A percentile compares a stretch with the other conserved stretches of the same genome.
These are phyloP conservation scores for Penicillium italicum DNA, from an alignment of 2,329 filamentous ascomycete genomes.

Conservation along the genomic window DNA sequence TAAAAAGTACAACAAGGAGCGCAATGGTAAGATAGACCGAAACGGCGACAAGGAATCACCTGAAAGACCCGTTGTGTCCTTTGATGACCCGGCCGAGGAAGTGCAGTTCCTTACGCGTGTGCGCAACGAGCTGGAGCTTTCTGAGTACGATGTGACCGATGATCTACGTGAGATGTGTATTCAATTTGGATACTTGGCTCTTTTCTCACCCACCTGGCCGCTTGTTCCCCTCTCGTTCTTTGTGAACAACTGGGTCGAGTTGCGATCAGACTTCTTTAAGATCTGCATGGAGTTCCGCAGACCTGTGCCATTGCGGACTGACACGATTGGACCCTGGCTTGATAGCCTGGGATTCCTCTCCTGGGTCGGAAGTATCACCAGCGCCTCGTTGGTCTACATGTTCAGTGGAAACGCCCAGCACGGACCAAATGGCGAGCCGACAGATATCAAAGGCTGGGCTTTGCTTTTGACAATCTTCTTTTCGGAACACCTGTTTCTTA, in stretches of 20 bases:
- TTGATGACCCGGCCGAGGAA: slow-evolving; percentile 72
- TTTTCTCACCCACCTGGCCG: slow-evolving; percentile 95
- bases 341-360: slow-evolving; percentile 82
- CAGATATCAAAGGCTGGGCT: slow-evolving; percentile 72
- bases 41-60: slow-evolving; percentile 24
- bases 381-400: slow-evolving; percentile 81
- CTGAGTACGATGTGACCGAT: slow-evolving; percentile 82
- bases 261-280: slow-evolving; percentile 91
- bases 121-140: slow-evolving; percentile 76
- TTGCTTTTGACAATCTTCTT: slow-evolving; percentile 78
- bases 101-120: slow-evolving; percentile 77
- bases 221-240: slow-evolving; percentile 84
- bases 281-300: slow-evolving; percentile 88
- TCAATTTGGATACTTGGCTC: slow-evolving; percentile 81
- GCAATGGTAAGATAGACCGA: slow-evolving; percentile 22
- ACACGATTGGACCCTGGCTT: slow-evolving; percentile 95
- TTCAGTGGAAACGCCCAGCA: slow-evolving; percentile 66
- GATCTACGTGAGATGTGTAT: slow-evolving; percentile 95
- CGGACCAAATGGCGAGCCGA: slow-evolving; percentile 39
- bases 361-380: slow-evolving; percentile 89
- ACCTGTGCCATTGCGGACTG: slow-evolving; percentile 81
- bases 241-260: slow-evolving; percentile 94
- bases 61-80: slow-evolving; percentile 41
- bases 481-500: slow-evolving; percentile 85
- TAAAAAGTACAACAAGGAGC: slow-evolving; percentile 34